Evolutionary conservation across 1,284 basidiomycete genomes (phyloP), one percentile per base, ranked within the genome.

Genomic region (Apiotrichum mycotoxinovorans): DNA sequence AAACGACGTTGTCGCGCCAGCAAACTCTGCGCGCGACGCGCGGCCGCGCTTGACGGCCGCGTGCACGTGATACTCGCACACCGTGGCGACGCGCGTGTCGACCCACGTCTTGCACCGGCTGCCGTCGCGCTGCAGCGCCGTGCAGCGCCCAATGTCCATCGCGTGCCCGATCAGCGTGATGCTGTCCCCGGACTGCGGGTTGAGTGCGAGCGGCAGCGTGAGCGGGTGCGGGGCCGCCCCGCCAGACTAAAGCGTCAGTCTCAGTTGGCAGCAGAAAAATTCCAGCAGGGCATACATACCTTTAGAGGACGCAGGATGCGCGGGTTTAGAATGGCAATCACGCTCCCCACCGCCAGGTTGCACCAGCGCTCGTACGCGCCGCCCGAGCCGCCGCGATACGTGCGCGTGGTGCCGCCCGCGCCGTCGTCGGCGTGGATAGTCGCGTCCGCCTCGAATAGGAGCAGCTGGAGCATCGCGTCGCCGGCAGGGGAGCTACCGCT

Each of bases 41-140:
- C 89, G 80, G 18, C 82, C 80, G 34, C 84, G 79, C 73, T 90
- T 82, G n/a, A 97, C 84, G 0, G 90, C 88, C 20, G 82, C 80
- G 61, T 89, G 85, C 27, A 95, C 76, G 76, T 97, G 94, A 74
- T 84, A 97, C 48, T 97, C 91, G 75, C 94, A 98, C 10, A 89
- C 85, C 20, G 87, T 84, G 33, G 22, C 43, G 4, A 87, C 83
- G 55, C 84, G 85, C 77, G 85, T 86, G 76, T 97, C 93, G 54
- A 86, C 88, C 92, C 93, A 98, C 45, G 84, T 83, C 12, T 83
- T 84, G 68, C 95, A 98, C 1, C 81, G 70, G 52, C 86, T 86
- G 1, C 92, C 92, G 59, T 96, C 90, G 42, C 84, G 82, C 69
- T 86, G 87, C 41, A 81, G 72, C 7, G 89, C 90, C 2, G 79